These are phyloP conservation scores for Pyracantha coccinea DNA, from an alignment of 331 rosid genomes.

Conservation along the genomic window DNA sequence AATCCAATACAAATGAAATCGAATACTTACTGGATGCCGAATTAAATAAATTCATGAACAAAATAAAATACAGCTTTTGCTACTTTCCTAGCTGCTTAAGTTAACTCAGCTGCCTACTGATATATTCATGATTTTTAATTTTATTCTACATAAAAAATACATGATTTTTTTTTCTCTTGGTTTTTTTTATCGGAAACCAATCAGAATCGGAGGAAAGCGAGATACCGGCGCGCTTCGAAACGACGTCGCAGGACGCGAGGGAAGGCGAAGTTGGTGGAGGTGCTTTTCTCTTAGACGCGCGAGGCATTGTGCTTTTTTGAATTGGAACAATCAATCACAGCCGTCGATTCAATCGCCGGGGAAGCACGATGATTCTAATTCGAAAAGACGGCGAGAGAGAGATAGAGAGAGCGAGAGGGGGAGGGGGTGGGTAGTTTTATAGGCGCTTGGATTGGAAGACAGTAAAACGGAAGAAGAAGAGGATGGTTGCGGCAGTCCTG, in stretches of 20 bases:
- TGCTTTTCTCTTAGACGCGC: constrained; percentile 48
- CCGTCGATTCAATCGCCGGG: background rate
- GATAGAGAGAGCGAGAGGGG: background rate
- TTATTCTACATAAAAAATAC: no score
- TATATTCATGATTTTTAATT: background rate
- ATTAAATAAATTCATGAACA: background rate
- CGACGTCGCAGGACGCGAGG: constrained; percentile 26
- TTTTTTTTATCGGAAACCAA: constrained; percentile 14
- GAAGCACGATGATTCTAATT: background rate
- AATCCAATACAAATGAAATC: background rate
- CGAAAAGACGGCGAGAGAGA: background rate
- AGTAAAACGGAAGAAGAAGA: background rate
- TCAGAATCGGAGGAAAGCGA: background rate
- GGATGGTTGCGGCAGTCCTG: background rate
- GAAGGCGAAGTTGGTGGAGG: constrained; percentile 15
- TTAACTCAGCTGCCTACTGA: background rate
- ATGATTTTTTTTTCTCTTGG: background rate
- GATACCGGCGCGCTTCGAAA: constrained; percentile 38
- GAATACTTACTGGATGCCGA: background rate
- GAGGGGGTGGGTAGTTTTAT: background rate
- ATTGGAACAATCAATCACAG: background rate
- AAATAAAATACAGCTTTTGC: background rate
- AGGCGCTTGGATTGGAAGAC: background rate
- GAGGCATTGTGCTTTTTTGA: constrained; percentile 38
- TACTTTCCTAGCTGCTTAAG: background rate